phyloP scores from a whole-genome alignment of 2,329 filamentous ascomycete genomes.

The Aureobasidium sp. region DNA sequence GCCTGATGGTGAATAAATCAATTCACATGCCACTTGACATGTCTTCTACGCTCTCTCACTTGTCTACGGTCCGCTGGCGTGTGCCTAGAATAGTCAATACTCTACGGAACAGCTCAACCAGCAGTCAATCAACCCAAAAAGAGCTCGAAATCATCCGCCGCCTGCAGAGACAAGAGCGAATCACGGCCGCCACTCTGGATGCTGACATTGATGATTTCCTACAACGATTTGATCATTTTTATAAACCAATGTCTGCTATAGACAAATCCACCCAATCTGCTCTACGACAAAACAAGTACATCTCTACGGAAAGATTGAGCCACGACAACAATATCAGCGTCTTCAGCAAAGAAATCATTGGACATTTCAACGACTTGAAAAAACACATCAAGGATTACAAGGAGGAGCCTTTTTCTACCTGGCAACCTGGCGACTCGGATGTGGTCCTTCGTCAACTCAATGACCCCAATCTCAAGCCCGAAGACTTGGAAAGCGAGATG shows the following conservation, averaged over 20 bases:
- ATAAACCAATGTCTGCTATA: not conserved
- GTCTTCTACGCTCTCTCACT: not conserved
- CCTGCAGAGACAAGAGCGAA: not conserved
- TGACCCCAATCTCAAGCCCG: not conserved
- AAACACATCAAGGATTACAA: slow-evolving; percentile 3
- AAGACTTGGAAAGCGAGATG: not conserved
- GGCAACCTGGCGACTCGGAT: slow-evolving; percentile 5
- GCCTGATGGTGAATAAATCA: not conserved
- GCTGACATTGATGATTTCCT: not conserved
- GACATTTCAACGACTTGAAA: not conserved
- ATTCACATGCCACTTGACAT: not conserved
- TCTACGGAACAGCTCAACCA: not conserved
- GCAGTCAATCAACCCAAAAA: not conserved
- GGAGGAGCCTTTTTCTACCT: slow-evolving; percentile 1
- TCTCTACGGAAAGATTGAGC: not conserved
- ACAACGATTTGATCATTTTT: not conserved
- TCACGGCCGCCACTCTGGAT: not conserved
- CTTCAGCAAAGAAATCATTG: not conserved
- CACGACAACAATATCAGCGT: not conserved
- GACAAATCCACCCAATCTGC: not conserved
- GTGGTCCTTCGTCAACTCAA: not conserved
- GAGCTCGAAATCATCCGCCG: not conserved
- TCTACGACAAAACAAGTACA: slow-evolving; percentile 2
- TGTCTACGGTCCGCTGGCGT: not conserved
- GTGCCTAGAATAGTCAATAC: not conserved